A percentile compares a stretch with the other conserved stretches of the same genome.
Evolutionary conservation across 2,329 filamentous ascomycete species (phyloP).

Genomic region (Botryotinia globosa): DNA sequence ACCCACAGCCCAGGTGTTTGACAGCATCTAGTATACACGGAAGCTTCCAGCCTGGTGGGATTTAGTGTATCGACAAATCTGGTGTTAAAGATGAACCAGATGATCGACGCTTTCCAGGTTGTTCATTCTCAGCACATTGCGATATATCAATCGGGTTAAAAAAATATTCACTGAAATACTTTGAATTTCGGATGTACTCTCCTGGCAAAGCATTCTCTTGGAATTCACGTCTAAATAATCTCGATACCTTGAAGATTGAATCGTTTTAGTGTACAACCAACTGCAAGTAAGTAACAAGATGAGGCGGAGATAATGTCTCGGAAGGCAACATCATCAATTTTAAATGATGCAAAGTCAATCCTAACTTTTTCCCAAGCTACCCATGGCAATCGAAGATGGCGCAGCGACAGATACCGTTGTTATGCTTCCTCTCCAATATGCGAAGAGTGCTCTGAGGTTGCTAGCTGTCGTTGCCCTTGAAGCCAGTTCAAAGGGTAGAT

Average conservation of each 20-base stretch:
- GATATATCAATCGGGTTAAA: slow-evolving; percentile 29
- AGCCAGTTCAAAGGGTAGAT: background rate
- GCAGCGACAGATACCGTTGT: background rate
- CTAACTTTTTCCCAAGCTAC: background rate
- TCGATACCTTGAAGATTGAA: slow-evolving; percentile 40
- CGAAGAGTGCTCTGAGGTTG: background rate
- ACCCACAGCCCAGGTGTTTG: background rate
- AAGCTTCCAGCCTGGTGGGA: slow-evolving; percentile 22
- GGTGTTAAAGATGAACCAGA: slow-evolving; percentile 43
- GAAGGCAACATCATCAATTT: slow-evolving; percentile 29
- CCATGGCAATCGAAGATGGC: background rate
- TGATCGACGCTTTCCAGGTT: slow-evolving; percentile 34
- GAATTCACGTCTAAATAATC: slow-evolving; percentile 43
- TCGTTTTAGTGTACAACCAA: slow-evolving; percentile 52
- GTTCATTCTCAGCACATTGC: slow-evolving; percentile 31
- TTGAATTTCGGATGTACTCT: background rate
- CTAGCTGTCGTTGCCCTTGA: background rate
- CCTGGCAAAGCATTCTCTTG: background rate
- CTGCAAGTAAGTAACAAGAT: slow-evolving; percentile 51
- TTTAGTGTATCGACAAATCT: slow-evolving; percentile 42
- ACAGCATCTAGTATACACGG: background rate
- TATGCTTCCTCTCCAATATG: background rate
- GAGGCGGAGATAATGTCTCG: slow-evolving; percentile 49
- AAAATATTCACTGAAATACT: slow-evolving; percentile 29
- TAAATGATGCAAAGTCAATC: slow-evolving; percentile 6